These are phyloP conservation scores for Penicillium concentricum DNA, from an alignment of 2,329 filamentous ascomycete genomes.

Conservation along the genomic window DNA sequence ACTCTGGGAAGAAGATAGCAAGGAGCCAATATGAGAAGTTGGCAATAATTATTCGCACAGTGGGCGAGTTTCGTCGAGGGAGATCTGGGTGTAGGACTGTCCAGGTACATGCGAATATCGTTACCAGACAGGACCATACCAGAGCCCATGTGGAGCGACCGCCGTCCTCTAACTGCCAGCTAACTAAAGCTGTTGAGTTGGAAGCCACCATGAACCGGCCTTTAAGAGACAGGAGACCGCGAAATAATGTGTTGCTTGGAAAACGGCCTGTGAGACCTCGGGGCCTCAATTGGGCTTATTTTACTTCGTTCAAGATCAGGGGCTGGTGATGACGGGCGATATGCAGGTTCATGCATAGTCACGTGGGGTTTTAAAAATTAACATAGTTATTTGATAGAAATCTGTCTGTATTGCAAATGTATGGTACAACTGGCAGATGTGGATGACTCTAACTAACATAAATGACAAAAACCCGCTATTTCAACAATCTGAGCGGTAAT, in stretches of 20 bases:
- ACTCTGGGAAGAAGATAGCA: background rate
- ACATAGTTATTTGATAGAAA: too few species aligned
- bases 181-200: background rate
- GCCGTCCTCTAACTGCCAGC: background rate
- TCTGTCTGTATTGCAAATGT: background rate
- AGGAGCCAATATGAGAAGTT: background rate
- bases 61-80: background rate
- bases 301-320: background rate
- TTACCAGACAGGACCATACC: background rate
- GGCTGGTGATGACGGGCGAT: background rate
- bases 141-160: background rate
- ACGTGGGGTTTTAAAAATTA: background rate
- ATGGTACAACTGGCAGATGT: too few species aligned
- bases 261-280: too few species aligned
- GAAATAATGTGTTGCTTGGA: background rate
- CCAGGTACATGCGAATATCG: background rate
- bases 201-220: background rate
- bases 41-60: background rate
- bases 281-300: background rate
- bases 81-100: background rate
- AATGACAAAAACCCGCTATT: too few species aligned
- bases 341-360: background rate
- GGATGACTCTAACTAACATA: too few species aligned
- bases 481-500: too few species aligned
- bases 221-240: too few species aligned